Base-by-base conservation (phyloP, 2,329 filamentous ascomycete genomes). In the Microthyrium microscopicum region DNA sequence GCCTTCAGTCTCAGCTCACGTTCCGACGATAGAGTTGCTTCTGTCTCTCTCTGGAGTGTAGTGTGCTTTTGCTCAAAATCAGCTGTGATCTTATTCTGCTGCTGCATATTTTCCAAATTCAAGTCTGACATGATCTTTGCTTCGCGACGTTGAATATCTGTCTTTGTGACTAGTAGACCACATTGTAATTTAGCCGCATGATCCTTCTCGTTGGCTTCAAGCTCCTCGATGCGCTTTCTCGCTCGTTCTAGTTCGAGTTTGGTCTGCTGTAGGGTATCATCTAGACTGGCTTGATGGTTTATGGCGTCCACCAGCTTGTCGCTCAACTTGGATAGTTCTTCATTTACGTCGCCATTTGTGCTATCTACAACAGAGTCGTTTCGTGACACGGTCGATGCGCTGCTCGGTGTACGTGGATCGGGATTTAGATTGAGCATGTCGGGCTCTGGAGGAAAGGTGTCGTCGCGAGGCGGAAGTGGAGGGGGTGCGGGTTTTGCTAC, bases 261-360 rank as follows among this genome's bases (percentile, higher is more conserved):
- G 12, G 84, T 79, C 33, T 73, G 74, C 31, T 82, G 77, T 13
- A 98, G 64, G 8, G 73, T 80, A 54, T 98, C 89, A 54, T 95
- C 89, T 28, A 98, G 68, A 16, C 70, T 76, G 5, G 85, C 94
- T 55, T 94, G 85, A 54, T 92, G 79, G 52, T 98, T 98, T 57
- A 98, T 94, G 28, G 89, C 87, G 49, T 89, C 87, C 46, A 98
- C 87, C 41, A 98, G 73, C 55, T 98, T 98, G 31, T 84, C 87
- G 57, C 84, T 95, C 20, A 98, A 64, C 5, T 81, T 74, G 5
- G 87, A 81, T 19, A 98, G 82, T 56, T 95, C 89, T 42, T 65
- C 64, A 50, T 68, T 75, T 27, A 77, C 50, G 44, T 77, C 72
- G 15, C 68, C 69, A 44, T 73, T 66, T 41, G 56, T 57, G 5